Percentiles rank a stretch among this genome's conserved stretches.
phyloP scores from a whole-genome alignment of 768 basidiomycete species.

The Clavaria fumosa region DNA sequence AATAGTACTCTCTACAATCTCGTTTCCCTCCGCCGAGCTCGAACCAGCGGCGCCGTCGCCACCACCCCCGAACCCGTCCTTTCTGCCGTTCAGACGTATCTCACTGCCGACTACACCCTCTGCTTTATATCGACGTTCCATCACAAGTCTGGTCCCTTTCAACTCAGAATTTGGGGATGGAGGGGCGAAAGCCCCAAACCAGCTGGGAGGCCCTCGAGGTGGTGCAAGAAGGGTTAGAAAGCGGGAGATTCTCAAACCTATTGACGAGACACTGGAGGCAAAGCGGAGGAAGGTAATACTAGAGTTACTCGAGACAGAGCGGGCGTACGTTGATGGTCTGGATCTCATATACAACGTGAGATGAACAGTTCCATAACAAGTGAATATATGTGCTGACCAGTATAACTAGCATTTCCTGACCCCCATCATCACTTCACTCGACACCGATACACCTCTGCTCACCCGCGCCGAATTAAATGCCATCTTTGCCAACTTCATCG shows the following conservation, averaged over 20 bases:
- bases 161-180: conserved; percentile 52
- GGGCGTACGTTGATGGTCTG: conserved; percentile 64
- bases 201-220: conserved; percentile 18
- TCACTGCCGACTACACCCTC: conserved; percentile 41
- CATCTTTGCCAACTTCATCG: conserved; percentile 79
- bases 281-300: conserved; percentile 59
- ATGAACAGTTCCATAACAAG: too few relatives aligned
- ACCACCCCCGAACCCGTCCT: conserved; percentile 26
- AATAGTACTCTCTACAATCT: conserved; percentile 6
- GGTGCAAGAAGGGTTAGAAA: conserved; percentile 19
- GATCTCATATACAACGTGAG: conserved; percentile 70
- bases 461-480: conserved; percentile 51
- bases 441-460: conserved; percentile 52
- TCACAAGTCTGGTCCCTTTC: conserved; percentile 57
- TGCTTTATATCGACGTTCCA: conserved; percentile 41
- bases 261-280: conserved; percentile 31
- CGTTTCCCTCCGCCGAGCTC: conserved; percentile 13
- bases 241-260: conserved; percentile 23
- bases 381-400: conserved; percentile 5
- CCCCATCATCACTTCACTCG: conserved; percentile 64
- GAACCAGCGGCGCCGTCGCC: conserved; percentile 13
- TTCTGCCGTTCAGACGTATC: conserved; percentile 49
- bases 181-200: conserved; percentile 17
- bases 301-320: conserved; percentile 74
- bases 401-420: conserved; percentile 57